Base-by-base conservation (phyloP, 345 rosid genomes). In the Mercurialis annua region DNA sequence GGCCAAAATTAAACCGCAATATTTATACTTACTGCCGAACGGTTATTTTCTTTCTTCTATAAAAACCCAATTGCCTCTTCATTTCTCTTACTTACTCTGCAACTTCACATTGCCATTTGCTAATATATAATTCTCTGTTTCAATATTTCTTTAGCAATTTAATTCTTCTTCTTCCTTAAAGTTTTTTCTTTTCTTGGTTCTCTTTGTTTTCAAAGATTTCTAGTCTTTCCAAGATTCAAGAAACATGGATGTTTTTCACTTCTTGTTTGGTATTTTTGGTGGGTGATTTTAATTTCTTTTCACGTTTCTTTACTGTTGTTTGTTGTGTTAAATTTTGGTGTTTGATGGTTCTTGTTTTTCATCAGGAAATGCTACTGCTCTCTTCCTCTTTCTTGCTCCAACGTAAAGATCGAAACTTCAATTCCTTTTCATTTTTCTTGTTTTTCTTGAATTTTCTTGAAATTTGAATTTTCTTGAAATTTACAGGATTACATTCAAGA, bases 281-380 rank as follows among this genome's bases (percentile, higher is more conserved):
- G 81, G 59, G 82, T 73, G 18, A n/a, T 34, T 63, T 62, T 26
- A 6, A 1, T 34, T 64, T 36, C 24, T 54, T 46, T 51, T 65
- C 58, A 36, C 33, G 26, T 34, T 18, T 29, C 60, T 58, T 18
- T 66, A 61, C 62, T 64, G 71, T 66, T 26, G 20, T 29, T 48
- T 17, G 47, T 43, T 40, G 30, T 21, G 18, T 42, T 71, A 6
- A n/a, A n/a, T 20, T 57, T 27, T 40, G 33, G 43, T 31, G 59
- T 61, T 56, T 6, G 18, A 62, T 59, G 23, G 61, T 5, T 54
- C 10, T 18, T 18, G 21, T 44, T 23, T 23, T 44, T 20, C 12
- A 42, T 36, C 92, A 94, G 99, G 99, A 70, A 94, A 94, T 80
- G 99, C 96, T 30, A 86, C 98, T 50, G 99, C 96, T 71, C 74